phyloP scores from a whole-genome alignment of 768 basidiomycete genomes.

The Boletus reticuloceps region DNA sequence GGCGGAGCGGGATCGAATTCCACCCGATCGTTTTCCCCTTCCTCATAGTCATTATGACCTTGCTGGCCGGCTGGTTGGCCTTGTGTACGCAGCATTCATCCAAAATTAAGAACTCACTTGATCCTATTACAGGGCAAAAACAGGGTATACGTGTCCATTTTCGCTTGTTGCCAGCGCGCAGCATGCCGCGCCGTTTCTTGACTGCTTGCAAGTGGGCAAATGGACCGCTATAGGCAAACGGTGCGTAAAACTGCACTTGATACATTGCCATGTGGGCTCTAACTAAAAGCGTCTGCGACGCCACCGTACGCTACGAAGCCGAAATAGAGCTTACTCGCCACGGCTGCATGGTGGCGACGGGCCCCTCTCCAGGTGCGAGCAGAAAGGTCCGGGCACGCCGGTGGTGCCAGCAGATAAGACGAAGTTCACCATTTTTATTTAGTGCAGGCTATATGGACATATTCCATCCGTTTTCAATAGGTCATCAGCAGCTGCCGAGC shows the following conservation, averaged over 20 bases:
- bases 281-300: conserved; percentile 5
- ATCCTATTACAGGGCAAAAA: conserved; percentile 9
- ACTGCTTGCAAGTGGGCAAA: neutral
- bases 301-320: conserved; percentile 8
- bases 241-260: conserved; percentile 14
- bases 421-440: neutral
- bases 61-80: conserved; percentile 7
- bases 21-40: conserved; percentile 11
- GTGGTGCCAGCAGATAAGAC: neutral
- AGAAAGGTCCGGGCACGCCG: neutral
- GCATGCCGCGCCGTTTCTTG: conserved; percentile 14
- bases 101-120: neutral
- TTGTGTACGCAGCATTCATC: conserved; percentile 23
- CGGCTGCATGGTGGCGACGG: conserved; percentile 5
- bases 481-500: conserved; percentile 5
- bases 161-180: conserved; percentile 17
- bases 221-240: neutral
- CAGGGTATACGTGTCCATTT: conserved; percentile 5
- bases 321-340: conserved; percentile 2
- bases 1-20: conserved; percentile 17
- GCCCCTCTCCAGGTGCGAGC: neutral
- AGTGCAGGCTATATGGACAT: neutral
- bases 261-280: conserved; percentile 1
- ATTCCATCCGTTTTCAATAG: neutral
- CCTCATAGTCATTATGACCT: neutral